Percentiles rank a stretch among this genome's conserved stretches.
Conservation (phyloP, 306 rosid genomes). For the Castanea sativa region DNA sequence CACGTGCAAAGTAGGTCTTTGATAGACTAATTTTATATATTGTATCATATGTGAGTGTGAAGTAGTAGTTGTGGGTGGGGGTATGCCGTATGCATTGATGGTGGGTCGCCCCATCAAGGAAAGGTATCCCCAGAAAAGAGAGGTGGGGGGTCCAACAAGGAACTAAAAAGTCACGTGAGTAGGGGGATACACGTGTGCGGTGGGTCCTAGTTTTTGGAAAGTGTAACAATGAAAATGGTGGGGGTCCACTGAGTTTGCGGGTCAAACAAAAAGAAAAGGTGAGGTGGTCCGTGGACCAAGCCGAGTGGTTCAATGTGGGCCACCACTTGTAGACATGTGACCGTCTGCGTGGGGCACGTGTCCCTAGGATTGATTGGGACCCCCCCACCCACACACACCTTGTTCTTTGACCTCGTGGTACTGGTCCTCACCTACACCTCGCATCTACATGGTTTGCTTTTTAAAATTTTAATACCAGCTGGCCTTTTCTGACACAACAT, state of each 20-base stretch:
- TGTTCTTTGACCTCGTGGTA: background rate
- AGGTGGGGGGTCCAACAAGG: background rate
- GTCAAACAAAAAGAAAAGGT: slow-evolving; percentile 15
- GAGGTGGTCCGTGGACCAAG: slow-evolving; percentile 39
- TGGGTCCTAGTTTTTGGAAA: background rate
- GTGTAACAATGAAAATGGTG: background rate
- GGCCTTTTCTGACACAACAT: slow-evolving; percentile 30
- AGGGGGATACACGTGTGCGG: slow-evolving; percentile 1
- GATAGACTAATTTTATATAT: too few relatives aligned
- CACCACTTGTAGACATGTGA: slow-evolving; percentile 38
- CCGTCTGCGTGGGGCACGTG: slow-evolving; percentile 34
- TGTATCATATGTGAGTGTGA: too few relatives aligned
- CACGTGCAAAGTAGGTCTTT: background rate
- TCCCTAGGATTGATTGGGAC: slow-evolving; percentile 32
- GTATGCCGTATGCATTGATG: background rate
- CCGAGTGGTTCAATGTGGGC: slow-evolving; percentile 42
- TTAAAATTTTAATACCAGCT: background rate
- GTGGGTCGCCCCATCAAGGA: background rate
- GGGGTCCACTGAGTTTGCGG: slow-evolving; percentile 3
- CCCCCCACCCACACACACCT: background rate
- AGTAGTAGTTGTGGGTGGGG: too few relatives aligned
- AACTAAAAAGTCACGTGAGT: slow-evolving; percentile 7
- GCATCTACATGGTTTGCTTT: background rate
- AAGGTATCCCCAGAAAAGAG: background rate
- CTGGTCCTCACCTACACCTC: slow-evolving; percentile 18